These are phyloP conservation scores for Kwoniella dendrophila DNA, from an alignment of 768 basidiomycete genomes.

Conservation along the genomic window DNA sequence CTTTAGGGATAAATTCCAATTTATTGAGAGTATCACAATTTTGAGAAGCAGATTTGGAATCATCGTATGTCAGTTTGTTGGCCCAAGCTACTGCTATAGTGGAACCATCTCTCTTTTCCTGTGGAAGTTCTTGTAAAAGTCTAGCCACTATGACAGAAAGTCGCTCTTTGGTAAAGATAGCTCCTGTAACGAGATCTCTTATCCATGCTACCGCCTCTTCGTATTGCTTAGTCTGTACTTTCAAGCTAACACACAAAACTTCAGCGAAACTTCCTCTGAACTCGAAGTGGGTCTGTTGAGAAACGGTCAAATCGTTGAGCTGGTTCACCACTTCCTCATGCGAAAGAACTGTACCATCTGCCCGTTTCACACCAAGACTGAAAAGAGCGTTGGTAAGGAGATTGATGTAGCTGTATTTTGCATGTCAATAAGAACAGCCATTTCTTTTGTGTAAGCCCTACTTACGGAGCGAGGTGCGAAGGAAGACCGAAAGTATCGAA, in stretches of 20 bases:
- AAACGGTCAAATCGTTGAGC: constrained; percentile 81
- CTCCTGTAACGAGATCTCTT: constrained; percentile 45
- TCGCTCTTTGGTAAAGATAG: constrained; percentile 48
- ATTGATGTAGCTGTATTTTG: constrained; percentile 68
- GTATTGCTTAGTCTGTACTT: constrained; percentile 80
- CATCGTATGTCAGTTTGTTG: constrained; percentile 67
- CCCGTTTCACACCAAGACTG: constrained; percentile 74
- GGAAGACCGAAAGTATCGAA: constrained; percentile 77
- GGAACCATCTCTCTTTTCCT: constrained; percentile 84
- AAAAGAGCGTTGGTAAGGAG: constrained; percentile 84
- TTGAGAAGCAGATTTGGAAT: constrained; percentile 68
- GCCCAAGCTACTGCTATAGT: constrained; percentile 75
- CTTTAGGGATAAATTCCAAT: constrained; percentile 74
- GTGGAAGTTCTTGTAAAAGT: constrained; percentile 83
- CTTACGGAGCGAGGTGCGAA: constrained; percentile 73
- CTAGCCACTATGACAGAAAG: constrained; percentile 83
- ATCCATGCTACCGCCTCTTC: constrained; percentile 78
- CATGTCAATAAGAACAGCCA: background rate
- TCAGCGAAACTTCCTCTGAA: constrained; percentile 69
- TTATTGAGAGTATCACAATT: constrained; percentile 71
- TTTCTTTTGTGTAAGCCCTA: constrained; percentile 17
- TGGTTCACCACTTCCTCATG: constrained; percentile 90
- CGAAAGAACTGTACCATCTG: constrained; percentile 68
- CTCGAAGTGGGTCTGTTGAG: constrained; percentile 75
- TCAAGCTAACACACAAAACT: constrained; percentile 71